Base-by-base conservation (phyloP, 2,329 filamentous ascomycete species). In the Aspergillus sp. region DNA sequence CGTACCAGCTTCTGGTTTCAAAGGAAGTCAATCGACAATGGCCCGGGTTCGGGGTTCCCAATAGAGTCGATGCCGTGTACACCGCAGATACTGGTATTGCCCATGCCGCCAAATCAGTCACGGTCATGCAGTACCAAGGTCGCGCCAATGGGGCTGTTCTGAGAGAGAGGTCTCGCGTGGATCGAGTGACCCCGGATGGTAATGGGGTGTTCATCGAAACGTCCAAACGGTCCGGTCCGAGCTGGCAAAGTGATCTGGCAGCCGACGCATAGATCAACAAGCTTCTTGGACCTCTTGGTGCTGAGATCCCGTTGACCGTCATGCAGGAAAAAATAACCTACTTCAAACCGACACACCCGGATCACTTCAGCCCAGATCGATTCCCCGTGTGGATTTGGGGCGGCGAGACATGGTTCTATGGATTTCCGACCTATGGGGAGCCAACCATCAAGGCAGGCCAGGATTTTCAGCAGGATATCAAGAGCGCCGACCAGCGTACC, bases 301-400 rank as follows among this genome's bases (percentile, higher is more conserved):
- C 42, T 7, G 44, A 59, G 9, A 60, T 60, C 31, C 58, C 58
- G 1, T 33, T 59, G 4, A 42, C 51, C 1, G 46, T 54, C 3
- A 59, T 57, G 52, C 57, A 60, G 32, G 58, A 60, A 33, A 57
- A 60, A 39, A 50, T 60, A 2, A 61, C 58, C 12, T 59, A 60
- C 43, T 60, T 48, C 40, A 61, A 61, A 12, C 58, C 57, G 5
- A 45, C 48, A 2, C 40, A 57, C 7, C 11, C 48, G 5, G 42
- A 39, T 4, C 27, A 27, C 6, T 59, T 49, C 31, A 43, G 56
- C 2, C 33, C 50, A 1, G 34, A 44, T 4, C 45, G 37, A 1
- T 59, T 59, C 33, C 58, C 57, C 3, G 54, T 60, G 6, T 60
- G 57, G 58, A 61, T 60, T 13, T 59, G 51, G 52, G 38, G 43